These are phyloP conservation scores for Zygosaccharomyces rouxii DNA, from an alignment of 805 yeast species.

Conservation along the genomic window DNA sequence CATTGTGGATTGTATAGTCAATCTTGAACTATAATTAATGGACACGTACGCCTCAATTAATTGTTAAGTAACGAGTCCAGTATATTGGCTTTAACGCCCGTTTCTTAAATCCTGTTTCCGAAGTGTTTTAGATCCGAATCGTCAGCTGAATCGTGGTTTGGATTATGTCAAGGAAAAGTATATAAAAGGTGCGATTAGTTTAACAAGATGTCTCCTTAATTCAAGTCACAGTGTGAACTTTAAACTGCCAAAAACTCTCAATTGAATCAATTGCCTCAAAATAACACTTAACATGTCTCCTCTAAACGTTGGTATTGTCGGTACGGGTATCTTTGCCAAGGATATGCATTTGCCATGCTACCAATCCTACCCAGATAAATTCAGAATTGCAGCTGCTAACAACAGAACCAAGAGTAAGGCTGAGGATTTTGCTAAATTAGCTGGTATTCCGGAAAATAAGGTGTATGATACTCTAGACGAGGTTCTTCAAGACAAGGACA, in stretches of 20 bases:
- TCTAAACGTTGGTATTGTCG: constrained; percentile 62
- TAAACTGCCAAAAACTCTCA: background rate
- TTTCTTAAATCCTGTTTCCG: too few species aligned
- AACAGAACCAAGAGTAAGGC: constrained; percentile 87
- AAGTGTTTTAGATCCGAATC: too few species aligned
- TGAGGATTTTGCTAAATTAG: constrained; percentile 63
- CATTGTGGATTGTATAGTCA: too few species aligned
- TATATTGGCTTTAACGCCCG: too few species aligned
- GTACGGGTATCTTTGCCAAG: constrained; percentile 86
- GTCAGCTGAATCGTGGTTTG: too few species aligned
- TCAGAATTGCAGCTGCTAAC: constrained; percentile 64
- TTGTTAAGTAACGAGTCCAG: too few species aligned
- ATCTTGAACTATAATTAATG: too few species aligned
- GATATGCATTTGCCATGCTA: constrained; percentile 77
- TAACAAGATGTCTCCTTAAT: background rate
- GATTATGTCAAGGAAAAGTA: too few species aligned
- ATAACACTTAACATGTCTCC: constrained; percentile 15
- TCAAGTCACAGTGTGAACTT: too few species aligned
- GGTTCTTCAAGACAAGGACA: constrained; percentile 58
- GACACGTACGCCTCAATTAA: too few species aligned
- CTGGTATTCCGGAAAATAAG: constrained; percentile 46
- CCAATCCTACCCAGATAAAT: constrained; percentile 44
- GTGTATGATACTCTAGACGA: constrained; percentile 60
- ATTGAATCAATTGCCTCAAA: background rate
- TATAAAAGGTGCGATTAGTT: too few species aligned